Percentiles rank a stretch among this genome's conserved stretches.
These are phyloP conservation scores for Exophiala oligosperma DNA, from an alignment of 2,329 filamentous ascomycete species.

Conservation along the genomic window DNA sequence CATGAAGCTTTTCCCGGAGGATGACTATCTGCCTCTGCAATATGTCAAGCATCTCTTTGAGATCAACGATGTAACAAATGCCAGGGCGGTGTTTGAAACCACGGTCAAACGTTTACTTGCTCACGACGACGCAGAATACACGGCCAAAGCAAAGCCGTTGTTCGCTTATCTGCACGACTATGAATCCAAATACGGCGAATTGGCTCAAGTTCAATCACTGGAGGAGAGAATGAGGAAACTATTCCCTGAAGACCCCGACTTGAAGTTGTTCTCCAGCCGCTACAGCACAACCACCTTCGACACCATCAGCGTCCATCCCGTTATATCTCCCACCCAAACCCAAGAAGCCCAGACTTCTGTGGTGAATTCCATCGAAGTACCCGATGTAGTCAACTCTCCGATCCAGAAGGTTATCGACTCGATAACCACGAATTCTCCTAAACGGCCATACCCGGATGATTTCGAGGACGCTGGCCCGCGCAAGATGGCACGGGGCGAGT, in stretches of 20 bases:
- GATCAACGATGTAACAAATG: slow-evolving; percentile 92
- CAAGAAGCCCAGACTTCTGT: slow-evolving; percentile 59
- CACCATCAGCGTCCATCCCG: slow-evolving; percentile 75
- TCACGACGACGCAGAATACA: slow-evolving; percentile 64
- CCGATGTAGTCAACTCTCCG: slow-evolving; percentile 35
- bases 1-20: slow-evolving; percentile 87
- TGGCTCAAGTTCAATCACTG: slow-evolving; percentile 84
- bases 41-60: slow-evolving; percentile 94
- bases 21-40: slow-evolving; percentile 89
- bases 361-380: slow-evolving; percentile 33
- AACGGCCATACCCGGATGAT: slow-evolving; percentile 69
- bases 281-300: slow-evolving; percentile 76
- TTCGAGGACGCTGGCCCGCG: slow-evolving; percentile 74
- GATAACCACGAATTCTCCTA: slow-evolving; percentile 45
- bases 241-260: slow-evolving; percentile 82
- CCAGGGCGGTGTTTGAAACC: slow-evolving; percentile 92
- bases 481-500: slow-evolving; percentile 85
- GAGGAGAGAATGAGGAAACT: slow-evolving; percentile 91
- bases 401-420: slow-evolving; percentile 37
- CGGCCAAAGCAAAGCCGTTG: slow-evolving; percentile 76
- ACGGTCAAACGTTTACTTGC: slow-evolving; percentile 79
- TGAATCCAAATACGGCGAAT: slow-evolving; percentile 90
- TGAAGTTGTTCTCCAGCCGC: slow-evolving; percentile 73
- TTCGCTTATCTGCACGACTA: slow-evolving; percentile 94
- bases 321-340: slow-evolving; percentile 82